Evolutionary conservation across 1,139 yeast genomes (phyloP), one percentile per base, ranked within the genome.

Genomic region (Barnettozyma hawaiiensis): DNA sequence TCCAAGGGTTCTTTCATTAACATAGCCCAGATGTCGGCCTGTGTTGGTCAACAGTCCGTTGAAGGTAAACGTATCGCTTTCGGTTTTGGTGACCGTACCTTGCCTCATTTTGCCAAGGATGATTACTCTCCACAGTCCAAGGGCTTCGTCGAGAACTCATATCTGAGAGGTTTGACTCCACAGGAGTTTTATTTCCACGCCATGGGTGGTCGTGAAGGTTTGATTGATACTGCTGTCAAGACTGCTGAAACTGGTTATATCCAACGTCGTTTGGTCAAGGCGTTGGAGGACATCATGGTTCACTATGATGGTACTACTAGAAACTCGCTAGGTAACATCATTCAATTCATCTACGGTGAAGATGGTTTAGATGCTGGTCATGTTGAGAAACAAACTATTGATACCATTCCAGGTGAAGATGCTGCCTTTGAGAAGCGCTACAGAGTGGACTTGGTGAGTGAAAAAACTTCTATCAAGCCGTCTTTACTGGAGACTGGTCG

Each of bases 131-230:
- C 98, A 24, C 98, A 92, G 66, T 89, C 97, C 4, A 87, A 89
- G 63, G 99, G 99, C 51, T 94, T 94, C 58, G 95, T 94, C 53
- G 98, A 92, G 66, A 94, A 94, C 61, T 94, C 98, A 11, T 94
- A 92, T 60, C 75, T 92, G 61, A 81, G 98, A 73, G 99, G 99
- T 34, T 75, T 94, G 60, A 92, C 98, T 14, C 99, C 99, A 31
- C 98, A 92, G 67, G 98, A 94, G 65, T 94, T 94, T 66, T 94
- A 94, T 63, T 92, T 92, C 84, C 99, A 94, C 65, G 98, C 98
- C 43, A 94, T 94, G 98, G 98, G 98, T 58, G 99, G 99, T 76
- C 87, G 99, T 76, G 99, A 92, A 72, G 99, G 99, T 78, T 78
- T 92, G 64, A 92, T 92, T 65, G 99, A 92, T 78, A 92, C 99